These are phyloP conservation scores for Dryadomyces quercus-mongolicae DNA, from an alignment of 2,329 filamentous ascomycete genomes.

Conservation along the genomic window DNA sequence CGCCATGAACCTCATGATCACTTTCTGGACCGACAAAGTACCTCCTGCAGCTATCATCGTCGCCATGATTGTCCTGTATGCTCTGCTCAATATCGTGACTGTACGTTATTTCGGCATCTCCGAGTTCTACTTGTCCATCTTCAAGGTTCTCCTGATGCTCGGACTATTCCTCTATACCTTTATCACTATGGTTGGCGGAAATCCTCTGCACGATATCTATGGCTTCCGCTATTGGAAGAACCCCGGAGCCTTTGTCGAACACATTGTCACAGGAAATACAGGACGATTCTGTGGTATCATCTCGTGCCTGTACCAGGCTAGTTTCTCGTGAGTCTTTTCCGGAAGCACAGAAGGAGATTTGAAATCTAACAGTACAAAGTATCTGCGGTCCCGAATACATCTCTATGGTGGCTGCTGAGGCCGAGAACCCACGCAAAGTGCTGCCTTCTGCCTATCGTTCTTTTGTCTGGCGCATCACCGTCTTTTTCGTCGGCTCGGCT, in stretches of 20 bases:
- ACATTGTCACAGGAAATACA: slow-evolving; percentile 36
- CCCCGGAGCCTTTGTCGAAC: slow-evolving; percentile 41
- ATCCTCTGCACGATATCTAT: slow-evolving; percentile 24
- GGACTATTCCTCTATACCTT: slow-evolving; percentile 26
- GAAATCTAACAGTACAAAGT: slow-evolving; percentile 16
- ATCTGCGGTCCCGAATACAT: slow-evolving; percentile 52
- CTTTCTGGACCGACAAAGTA: slow-evolving; percentile 39
- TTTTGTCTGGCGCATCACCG: slow-evolving; percentile 52
- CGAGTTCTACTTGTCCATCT: slow-evolving; percentile 32
- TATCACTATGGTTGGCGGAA: slow-evolving; percentile 30
- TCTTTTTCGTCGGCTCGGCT: slow-evolving; percentile 55
- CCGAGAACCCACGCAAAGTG: slow-evolving; percentile 42
- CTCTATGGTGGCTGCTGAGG: slow-evolving; percentile 36
- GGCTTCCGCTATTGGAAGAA: slow-evolving; percentile 23
- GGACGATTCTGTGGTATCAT: slow-evolving; percentile 53
- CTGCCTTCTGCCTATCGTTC: slow-evolving; percentile 54
- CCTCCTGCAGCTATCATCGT: slow-evolving; percentile 24
- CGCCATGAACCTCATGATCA: slow-evolving; percentile 43
- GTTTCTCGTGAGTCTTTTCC: slow-evolving; percentile 29
- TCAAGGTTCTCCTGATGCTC: slow-evolving; percentile 24
- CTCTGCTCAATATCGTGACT: slow-evolving; percentile 26
- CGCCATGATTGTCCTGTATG: slow-evolving; percentile 7
- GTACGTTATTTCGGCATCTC: slow-evolving; percentile 30
- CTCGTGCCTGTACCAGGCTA: slow-evolving; percentile 46
- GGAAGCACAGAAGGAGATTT: no score